Evolutionary conservation across 2,329 filamentous ascomycete genomes (phyloP).

Genomic region (Xenosphaeropsis pyriputrescens): DNA sequence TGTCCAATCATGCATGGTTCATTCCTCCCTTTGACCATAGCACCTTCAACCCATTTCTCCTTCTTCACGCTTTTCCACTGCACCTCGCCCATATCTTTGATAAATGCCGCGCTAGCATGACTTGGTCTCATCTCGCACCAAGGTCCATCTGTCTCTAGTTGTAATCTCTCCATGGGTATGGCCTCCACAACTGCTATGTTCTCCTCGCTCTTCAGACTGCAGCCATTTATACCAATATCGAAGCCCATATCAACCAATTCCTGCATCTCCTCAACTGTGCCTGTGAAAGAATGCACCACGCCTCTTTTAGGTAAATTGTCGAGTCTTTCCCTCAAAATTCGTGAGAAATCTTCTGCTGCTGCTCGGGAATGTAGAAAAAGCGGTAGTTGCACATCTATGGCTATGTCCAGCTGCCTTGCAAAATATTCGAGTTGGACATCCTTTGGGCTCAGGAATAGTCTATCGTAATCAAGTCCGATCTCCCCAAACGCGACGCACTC

Average conservation of each 20-base stretch:
- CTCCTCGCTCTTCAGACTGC: constrained; percentile 85
- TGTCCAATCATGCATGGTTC: constrained; percentile 79
- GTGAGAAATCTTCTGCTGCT: constrained; percentile 72
- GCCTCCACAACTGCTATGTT: constrained; percentile 75
- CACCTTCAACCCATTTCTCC: constrained; percentile 79
- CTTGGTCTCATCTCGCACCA: constrained; percentile 92
- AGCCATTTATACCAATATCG: constrained; percentile 92
- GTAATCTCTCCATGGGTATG: constrained; percentile 65
- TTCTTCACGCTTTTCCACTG: constrained; percentile 77
- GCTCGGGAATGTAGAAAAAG: constrained; percentile 88
- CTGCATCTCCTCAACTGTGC: constrained; percentile 70
- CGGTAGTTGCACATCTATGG: constrained; percentile 49
- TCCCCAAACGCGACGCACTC: constrained; percentile 68
- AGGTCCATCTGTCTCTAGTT: constrained; percentile 94
- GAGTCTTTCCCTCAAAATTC: constrained; percentile 47
- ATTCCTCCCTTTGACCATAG: constrained; percentile 89
- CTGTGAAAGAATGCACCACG: constrained; percentile 92
- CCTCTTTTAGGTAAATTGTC: constrained; percentile 58
- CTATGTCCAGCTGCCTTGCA: constrained; percentile 41
- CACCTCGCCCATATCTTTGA: constrained; percentile 27
- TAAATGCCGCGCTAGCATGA: constrained; percentile 48
- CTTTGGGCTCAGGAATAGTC: constrained; percentile 67
- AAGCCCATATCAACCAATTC: constrained; percentile 68
- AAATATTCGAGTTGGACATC: constrained; percentile 77
- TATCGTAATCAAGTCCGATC: constrained; percentile 92